Percentiles rank a stretch among this genome's conserved stretches.
phyloP scores from a whole-genome alignment of 1,139 yeast genomes.

The Geotrichum fermentans region DNA sequence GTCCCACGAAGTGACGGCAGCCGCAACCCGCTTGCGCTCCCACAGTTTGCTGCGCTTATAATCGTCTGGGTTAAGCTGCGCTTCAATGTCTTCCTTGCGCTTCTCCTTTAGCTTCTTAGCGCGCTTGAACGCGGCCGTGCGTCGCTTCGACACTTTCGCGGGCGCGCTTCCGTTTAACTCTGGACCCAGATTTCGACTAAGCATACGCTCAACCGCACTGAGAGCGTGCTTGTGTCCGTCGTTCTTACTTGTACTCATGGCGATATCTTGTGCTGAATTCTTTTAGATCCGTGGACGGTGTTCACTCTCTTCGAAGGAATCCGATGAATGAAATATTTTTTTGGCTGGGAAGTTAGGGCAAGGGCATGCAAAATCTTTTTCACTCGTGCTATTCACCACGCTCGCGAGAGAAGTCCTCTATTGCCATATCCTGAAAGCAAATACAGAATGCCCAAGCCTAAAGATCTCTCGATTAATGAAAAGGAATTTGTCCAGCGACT shows the following conservation, averaged over 20 bases:
- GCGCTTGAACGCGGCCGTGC: slow-evolving; percentile 20
- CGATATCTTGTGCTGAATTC: neutral
- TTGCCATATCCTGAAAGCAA: neutral
- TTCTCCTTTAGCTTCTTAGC: slow-evolving; percentile 9
- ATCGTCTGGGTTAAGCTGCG: slow-evolving; percentile 22
- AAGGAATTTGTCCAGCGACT: slow-evolving; percentile 56
- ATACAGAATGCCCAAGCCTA: slow-evolving; percentile 48
- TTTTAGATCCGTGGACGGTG: neutral
- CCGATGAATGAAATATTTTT: neutral
- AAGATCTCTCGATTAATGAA: slow-evolving; percentile 66
- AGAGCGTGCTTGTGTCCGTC: slow-evolving; percentile 11
- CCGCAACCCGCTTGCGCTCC: slow-evolving; percentile 21
- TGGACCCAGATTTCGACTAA: slow-evolving; percentile 24
- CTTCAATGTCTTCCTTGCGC: slow-evolving; percentile 19
- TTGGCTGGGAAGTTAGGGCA: neutral
- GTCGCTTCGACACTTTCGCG: slow-evolving; percentile 10
- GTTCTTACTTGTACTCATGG: slow-evolving; percentile 1
- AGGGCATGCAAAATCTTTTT: neutral
- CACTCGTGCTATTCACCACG: too few species aligned
- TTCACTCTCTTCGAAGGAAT: neutral
- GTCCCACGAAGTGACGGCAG: slow-evolving; percentile 24
- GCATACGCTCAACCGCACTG: slow-evolving; percentile 23
- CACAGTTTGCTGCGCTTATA: slow-evolving; percentile 14
- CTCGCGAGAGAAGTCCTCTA: too few species aligned
- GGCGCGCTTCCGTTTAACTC: slow-evolving; percentile 8